Evolutionary conservation across 352 stramenopile species (phyloP).

Genomic region (Phytopythium mirpurense): DNA sequence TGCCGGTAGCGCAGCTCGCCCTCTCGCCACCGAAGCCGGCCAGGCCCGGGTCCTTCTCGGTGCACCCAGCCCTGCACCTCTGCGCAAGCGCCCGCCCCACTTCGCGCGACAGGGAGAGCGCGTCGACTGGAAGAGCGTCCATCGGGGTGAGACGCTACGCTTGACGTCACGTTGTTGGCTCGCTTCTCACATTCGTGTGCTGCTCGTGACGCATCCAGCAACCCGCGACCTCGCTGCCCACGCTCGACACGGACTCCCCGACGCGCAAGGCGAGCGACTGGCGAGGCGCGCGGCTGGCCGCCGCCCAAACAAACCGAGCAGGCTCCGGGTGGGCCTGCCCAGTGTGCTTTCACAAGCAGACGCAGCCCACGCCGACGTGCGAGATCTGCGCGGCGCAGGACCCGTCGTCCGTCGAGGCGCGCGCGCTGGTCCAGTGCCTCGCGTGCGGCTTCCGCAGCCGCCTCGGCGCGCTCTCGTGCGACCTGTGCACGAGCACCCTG

Average conservation of each 20-base stretch:
- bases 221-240: slow-evolving; percentile 18
- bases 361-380: slow-evolving; percentile 30
- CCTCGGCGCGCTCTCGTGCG: slow-evolving; percentile 28
- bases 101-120: background rate
- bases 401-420: slow-evolving; percentile 40
- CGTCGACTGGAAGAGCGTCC: background rate
- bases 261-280: slow-evolving; percentile 10
- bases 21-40: background rate
- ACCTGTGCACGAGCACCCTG: slow-evolving; percentile 36
- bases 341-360: slow-evolving; percentile 72
- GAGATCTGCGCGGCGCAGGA: slow-evolving; percentile 78
- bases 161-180: background rate
- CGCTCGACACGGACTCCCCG: slow-evolving; percentile 14
- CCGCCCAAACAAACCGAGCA: slow-evolving; percentile 6
- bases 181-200: background rate
- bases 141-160: background rate
- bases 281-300: slow-evolving; percentile 9
- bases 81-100: background rate
- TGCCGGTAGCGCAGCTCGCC: background rate
- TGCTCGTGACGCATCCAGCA: slow-evolving; percentile 10
- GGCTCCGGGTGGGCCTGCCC: slow-evolving; percentile 43
- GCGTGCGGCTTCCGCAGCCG: slow-evolving; percentile 68
- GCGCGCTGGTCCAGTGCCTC: slow-evolving; percentile 51
- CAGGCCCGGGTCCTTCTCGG: background rate
- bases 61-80: background rate